Evolutionary conservation across 305 asterid species (phyloP).

Genomic region (Rubia balearica): DNA sequence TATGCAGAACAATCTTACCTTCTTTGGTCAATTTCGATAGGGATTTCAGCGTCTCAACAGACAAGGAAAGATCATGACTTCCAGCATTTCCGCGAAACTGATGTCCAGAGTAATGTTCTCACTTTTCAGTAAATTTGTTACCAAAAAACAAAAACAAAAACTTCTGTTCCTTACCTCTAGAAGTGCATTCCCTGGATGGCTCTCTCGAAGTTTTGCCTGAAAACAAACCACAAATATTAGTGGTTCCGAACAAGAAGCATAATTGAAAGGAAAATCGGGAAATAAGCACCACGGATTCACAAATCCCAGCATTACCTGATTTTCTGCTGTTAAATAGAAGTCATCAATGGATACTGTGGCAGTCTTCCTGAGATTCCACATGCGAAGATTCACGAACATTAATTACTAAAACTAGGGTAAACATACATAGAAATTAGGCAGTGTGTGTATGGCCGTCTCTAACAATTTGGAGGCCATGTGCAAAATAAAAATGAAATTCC

Average conservation of each 20-base stretch:
- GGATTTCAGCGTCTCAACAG: slow-evolving; percentile 66
- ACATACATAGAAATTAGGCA: too few species aligned
- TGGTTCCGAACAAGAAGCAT: slow-evolving; percentile 1
- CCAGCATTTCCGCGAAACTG: slow-evolving; percentile 99
- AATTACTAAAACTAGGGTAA: too few species aligned
- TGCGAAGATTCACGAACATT: too few species aligned
- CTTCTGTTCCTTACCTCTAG: slow-evolving; percentile 53
- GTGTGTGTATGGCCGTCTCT: too few species aligned
- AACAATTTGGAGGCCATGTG: too few species aligned
- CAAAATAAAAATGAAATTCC: too few species aligned
- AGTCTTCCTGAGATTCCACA: slow-evolving; percentile 64
- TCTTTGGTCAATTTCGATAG: slow-evolving; percentile 61
- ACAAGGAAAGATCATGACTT: slow-evolving; percentile 89
- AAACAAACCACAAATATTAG: slow-evolving; percentile 12
- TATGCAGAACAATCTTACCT: slow-evolving; percentile 38
- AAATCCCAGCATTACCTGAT: slow-evolving; percentile 43
- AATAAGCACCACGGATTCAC: background rate
- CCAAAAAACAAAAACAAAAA: background rate
- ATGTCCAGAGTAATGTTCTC: slow-evolving; percentile 14
- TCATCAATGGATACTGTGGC: slow-evolving; percentile 88
- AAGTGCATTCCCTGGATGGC: slow-evolving; percentile 77
- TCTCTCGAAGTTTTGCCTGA: slow-evolving; percentile 74
- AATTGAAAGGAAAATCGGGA: background rate
- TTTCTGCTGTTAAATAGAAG: slow-evolving; percentile 89
- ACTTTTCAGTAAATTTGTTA: background rate